Base-by-base conservation (phyloP, 257 asterid species). In the Solanum paucissectum region DNA sequence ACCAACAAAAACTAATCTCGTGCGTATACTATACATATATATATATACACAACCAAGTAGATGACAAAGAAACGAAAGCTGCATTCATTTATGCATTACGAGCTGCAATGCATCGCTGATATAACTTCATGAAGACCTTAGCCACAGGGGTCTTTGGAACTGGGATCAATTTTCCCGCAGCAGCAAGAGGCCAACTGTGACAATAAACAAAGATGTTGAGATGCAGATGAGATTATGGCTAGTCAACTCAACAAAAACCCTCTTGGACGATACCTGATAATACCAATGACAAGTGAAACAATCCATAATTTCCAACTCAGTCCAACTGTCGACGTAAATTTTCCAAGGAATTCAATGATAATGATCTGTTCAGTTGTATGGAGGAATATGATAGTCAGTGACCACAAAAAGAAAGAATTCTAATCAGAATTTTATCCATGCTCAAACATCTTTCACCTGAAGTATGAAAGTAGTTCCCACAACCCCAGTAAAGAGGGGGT, bases 101-200 rank as follows among this genome's bases (percentile, higher is more conserved):
- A 88, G 95, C 86, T 88, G 93, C 95, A 5, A 96, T 90, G 90
- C 94, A 92, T 68, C 91, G 89, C 88, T 90, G 95, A 90, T 96
- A 94, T 79, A 96, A 98, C 92, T 88, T 95, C 55, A 91, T 81
- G 90, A 94, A 94, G 87, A 92, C 95, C 91, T 93, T 97, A 38
- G 94, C 97, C 44, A 97, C 89, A 58, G 98, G 99, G 20, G 96
- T 95, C 91, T 94, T 88, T 12, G 99, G 98, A 84, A 97, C 98
- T 72, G 98, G 98, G 86, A 95, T 93, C 88, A 92, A 74, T 90
- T 96, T 96, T 49, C 98, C 98, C 5, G 92, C 93, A 83, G 91
- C 71, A 29, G 98, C 99, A 86, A 97, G 98, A 82, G 98, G 99
- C 99, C 98, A 97, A 89, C 99, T 95, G 96, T 74, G 91, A 38